A percentile compares a stretch with the other conserved stretches of the same genome.
Conservation (phyloP, 1,139 yeast species). For the Geotrichum reessii region DNA sequence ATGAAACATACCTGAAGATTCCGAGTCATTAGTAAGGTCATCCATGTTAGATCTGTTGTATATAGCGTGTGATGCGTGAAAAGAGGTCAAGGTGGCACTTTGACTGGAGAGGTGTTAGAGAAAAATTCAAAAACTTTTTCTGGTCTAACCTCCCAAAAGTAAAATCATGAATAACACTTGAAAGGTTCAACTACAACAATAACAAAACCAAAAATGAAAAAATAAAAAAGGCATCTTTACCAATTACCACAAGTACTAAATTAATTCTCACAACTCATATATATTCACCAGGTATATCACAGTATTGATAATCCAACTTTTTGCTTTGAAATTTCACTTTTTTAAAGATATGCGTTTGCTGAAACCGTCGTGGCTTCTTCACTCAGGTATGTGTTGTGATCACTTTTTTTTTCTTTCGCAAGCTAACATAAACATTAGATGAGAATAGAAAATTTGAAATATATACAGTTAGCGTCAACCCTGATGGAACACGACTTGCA, state of each 20-base stretch:
- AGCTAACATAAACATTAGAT: constrained; percentile 40
- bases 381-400: constrained; percentile 7
- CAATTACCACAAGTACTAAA: not conserved
- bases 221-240: not conserved
- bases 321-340: not conserved
- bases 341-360: constrained; percentile 11
- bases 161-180: not conserved
- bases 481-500: constrained; percentile 80
- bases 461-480: constrained; percentile 72
- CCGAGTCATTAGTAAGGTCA: constrained; percentile 6
- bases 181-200: not conserved
- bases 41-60: not conserved
- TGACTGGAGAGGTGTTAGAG: not conserved
- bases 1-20: constrained; percentile 13
- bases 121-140: not conserved
- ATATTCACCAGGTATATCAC: not conserved
- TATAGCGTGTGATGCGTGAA: not conserved
- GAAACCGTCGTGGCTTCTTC: constrained; percentile 18
- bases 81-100: not conserved
- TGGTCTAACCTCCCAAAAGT: constrained; percentile 3
- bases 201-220: not conserved
- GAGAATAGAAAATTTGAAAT: constrained; percentile 79
- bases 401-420: not conserved
- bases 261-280: not conserved
- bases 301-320: not conserved